Percentiles rank a stretch among this genome's conserved stretches.
Evolutionary conservation across 495 filamentous ascomycete species (phyloP).

Genomic region (Elaphomyces granulatus): DNA sequence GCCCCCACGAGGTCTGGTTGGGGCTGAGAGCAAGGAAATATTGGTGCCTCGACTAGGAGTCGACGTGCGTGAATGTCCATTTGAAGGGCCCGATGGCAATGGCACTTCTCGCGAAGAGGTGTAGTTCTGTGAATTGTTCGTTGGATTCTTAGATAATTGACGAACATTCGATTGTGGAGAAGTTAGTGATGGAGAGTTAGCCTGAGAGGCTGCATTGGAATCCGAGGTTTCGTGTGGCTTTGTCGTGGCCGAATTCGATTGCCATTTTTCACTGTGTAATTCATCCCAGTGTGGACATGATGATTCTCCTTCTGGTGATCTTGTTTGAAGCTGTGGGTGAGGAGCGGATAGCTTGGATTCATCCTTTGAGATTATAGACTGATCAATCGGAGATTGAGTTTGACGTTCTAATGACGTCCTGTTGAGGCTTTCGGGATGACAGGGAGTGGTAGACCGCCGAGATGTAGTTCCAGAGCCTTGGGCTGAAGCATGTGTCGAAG

Average conservation of each 20-base stretch:
- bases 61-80: constrained; percentile 30
- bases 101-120: constrained; percentile 21
- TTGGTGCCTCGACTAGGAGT: constrained; percentile 35
- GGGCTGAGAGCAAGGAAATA: constrained; percentile 39
- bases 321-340: background rate
- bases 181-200: too few species aligned
- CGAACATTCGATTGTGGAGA: too few species aligned
- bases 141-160: constrained; percentile 4
- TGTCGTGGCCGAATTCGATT: background rate
- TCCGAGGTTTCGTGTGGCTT: constrained; percentile 1
- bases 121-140: constrained; percentile 15
- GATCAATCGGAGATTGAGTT: constrained; percentile 16
- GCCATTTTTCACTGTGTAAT: constrained; percentile 5
- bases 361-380: background rate
- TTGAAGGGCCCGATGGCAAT: constrained; percentile 34
- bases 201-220: background rate
- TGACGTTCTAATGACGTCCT: constrained; percentile 9
- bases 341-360: background rate
- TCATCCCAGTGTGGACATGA: constrained; percentile 11
- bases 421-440: constrained; percentile 15
- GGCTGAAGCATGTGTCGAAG: constrained; percentile 15
- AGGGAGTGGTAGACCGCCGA: constrained; percentile 24
- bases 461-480: constrained; percentile 26
- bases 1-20: constrained; percentile 44
- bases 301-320: constrained; percentile 9